phyloP scores from a whole-genome alignment of 768 basidiomycete genomes.

The Xanthoconium purpureum region DNA sequence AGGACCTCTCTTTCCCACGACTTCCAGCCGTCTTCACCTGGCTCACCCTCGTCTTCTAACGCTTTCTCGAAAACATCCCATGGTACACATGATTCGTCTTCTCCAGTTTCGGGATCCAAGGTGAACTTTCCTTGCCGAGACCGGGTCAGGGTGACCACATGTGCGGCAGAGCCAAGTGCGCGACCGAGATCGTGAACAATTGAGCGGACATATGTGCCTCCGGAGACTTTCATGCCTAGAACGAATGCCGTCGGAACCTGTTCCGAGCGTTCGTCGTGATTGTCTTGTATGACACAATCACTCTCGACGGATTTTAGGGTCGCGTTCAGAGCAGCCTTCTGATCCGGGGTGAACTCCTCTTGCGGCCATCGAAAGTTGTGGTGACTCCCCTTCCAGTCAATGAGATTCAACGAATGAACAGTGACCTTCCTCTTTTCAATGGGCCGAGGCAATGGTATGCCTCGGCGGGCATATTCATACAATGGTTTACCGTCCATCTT shows the following conservation, averaged over 20 bases:
- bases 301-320: constrained; percentile 54
- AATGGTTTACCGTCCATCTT: constrained; percentile 98
- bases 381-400: constrained; percentile 73
- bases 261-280: constrained; percentile 33
- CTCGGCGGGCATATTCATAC: constrained; percentile 92
- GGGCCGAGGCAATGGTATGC: constrained; percentile 89
- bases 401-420: constrained; percentile 75
- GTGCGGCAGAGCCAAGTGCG: constrained; percentile 81
- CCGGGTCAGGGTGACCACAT: constrained; percentile 87
- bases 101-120: constrained; percentile 46
- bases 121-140: constrained; percentile 85
- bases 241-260: constrained; percentile 72
- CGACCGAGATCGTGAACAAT: constrained; percentile 92
- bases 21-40: constrained; percentile 63
- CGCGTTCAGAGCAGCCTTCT: constrained; percentile 65
- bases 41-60: constrained; percentile 46
- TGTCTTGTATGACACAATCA: constrained; percentile 34
- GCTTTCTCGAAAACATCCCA: constrained; percentile 75
- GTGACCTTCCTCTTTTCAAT: constrained; percentile 84
- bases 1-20: constrained; percentile 85
- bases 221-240: constrained; percentile 89
- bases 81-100: constrained; percentile 62
- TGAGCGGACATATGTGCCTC: constrained; percentile 95
- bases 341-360: constrained; percentile 62
- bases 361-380: constrained; percentile 78